Percentiles rank a stretch among this genome's conserved stretches.
Evolutionary conservation across 23 red algal genomes (phyloP).

Genomic region (Gracilaria gracilis): DNA sequence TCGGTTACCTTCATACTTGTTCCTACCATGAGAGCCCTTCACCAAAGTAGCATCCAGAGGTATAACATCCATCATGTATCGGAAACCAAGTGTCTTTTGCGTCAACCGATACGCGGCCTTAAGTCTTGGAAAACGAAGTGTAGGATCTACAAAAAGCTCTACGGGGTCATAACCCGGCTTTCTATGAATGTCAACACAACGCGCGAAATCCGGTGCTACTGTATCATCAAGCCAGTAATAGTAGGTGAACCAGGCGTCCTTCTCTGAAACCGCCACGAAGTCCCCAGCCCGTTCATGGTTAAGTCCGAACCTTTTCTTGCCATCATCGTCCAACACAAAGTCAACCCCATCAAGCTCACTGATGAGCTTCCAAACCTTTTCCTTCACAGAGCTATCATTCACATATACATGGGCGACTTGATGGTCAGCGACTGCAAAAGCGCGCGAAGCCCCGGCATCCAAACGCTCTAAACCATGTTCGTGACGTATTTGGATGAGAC

Average conservation of each 20-base stretch:
- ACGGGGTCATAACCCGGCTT: slow-evolving; percentile 87
- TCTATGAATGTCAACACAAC: slow-evolving; percentile 82
- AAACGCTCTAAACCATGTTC: slow-evolving; percentile 68
- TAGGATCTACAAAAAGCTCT: slow-evolving; percentile 80
- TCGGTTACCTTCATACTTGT: slow-evolving; percentile 5
- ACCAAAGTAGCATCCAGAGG: slow-evolving; percentile 74
- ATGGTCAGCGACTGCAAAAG: slow-evolving; percentile 82
- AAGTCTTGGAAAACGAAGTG: slow-evolving; percentile 55
- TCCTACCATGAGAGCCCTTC: slow-evolving; percentile 58
- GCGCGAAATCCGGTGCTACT: slow-evolving; percentile 77
- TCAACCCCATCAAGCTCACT: slow-evolving; percentile 62
- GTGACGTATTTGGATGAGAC: slow-evolving; percentile 42
- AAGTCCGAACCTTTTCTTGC: slow-evolving; percentile 37
- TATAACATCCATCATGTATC: slow-evolving; percentile 79
- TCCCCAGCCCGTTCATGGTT: slow-evolving; percentile 76
- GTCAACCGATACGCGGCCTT: slow-evolving; percentile 52
- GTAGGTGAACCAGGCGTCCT: slow-evolving; percentile 77
- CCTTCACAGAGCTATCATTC: slow-evolving; percentile 53
- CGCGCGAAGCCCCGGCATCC: slow-evolving; percentile 66
- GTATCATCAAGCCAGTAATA: slow-evolving; percentile 84
- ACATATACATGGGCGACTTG: slow-evolving; percentile 85
- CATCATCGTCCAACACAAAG: slow-evolving; percentile 54
- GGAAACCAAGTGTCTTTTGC: slow-evolving; percentile 73
- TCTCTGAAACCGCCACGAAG: slow-evolving; percentile 67
- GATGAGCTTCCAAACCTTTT: slow-evolving; percentile 36